Percentiles rank a stretch among this genome's conserved stretches.
phyloP scores from a whole-genome alignment of 2,329 filamentous ascomycete species.

The Cladosporium sp. region DNA sequence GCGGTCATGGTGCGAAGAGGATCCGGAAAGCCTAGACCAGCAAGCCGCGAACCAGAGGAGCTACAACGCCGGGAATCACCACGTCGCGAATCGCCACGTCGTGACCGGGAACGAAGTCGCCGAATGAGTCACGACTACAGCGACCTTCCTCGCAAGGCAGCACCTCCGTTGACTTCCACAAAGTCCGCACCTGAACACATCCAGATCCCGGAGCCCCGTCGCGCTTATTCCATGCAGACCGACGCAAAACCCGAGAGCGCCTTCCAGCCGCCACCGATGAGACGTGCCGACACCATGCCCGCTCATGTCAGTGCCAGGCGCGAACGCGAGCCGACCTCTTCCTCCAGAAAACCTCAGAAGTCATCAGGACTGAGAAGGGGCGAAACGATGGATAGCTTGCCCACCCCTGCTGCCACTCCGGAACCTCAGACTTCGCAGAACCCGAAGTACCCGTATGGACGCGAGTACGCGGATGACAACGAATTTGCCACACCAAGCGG shows the following conservation, averaged over 20 bases:
- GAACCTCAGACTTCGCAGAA: conserved; percentile 23
- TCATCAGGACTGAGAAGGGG: conserved; percentile 29
- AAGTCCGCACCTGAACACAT: conserved; percentile 35
- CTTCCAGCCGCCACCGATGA: conserved; percentile 39
- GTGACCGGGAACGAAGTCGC: conserved; percentile 24
- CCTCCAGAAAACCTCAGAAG: conserved; percentile 23
- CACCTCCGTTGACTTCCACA: conserved; percentile 42
- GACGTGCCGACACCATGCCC: conserved; percentile 48
- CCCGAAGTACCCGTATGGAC: conserved; percentile 28
- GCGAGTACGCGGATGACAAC: conserved; percentile 33
- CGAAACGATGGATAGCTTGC: conserved; percentile 28
- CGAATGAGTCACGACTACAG: conserved; percentile 28
- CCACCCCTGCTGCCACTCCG: conserved; percentile 32
- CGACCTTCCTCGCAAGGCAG: conserved; percentile 19
- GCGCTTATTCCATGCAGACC: conserved; percentile 32
- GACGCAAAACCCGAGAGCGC: conserved; percentile 30
- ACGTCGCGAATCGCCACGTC: background rate
- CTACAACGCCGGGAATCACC: conserved; percentile 22
- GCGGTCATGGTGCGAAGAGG: conserved; percentile 29
- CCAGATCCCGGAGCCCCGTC: conserved; percentile 25
- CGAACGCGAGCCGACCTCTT: conserved; percentile 19
- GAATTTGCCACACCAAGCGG: conserved; percentile 35
- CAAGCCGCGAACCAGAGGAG: conserved; percentile 25
- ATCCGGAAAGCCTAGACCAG: conserved; percentile 27
- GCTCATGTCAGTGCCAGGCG: conserved; percentile 15